These are phyloP conservation scores for Ustilago tritici DNA, from an alignment of 1,284 basidiomycete species.

Conservation along the genomic window DNA sequence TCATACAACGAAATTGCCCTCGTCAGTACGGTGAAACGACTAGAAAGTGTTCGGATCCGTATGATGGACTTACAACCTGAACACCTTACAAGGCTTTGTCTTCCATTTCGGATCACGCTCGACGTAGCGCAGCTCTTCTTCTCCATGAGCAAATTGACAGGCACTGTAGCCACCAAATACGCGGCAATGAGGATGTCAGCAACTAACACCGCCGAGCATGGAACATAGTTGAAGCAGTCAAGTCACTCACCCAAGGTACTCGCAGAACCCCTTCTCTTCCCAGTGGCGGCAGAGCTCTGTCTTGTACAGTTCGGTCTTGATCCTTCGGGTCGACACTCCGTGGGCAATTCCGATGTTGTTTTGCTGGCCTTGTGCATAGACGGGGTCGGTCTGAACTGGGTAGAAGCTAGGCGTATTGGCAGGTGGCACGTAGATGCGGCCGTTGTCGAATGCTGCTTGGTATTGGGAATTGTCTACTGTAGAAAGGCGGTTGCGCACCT, in stretches of 20 bases:
- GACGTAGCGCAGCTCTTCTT: conserved; percentile 84
- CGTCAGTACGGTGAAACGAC: too few relatives aligned
- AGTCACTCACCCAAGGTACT: conserved; percentile 74
- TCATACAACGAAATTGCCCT: not conserved
- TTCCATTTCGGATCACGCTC: conserved; percentile 91
- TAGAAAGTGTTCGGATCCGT: not conserved
- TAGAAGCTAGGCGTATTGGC: not conserved
- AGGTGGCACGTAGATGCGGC: not conserved
- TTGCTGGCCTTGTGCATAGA: not conserved
- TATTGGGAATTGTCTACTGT: not conserved
- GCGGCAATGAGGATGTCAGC: not conserved
- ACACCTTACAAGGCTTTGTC: conserved; percentile 90
- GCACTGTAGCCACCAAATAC: conserved; percentile 13
- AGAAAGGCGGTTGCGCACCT: not conserved
- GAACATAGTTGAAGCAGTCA: not conserved
- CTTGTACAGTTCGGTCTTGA: conserved; percentile 88
- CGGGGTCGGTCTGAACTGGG: not conserved
- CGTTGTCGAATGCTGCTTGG: not conserved
- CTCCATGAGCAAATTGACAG: conserved; percentile 76
- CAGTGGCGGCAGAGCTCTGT: conserved; percentile 90
- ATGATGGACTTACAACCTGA: conserved; percentile 71
- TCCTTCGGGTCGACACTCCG: conserved; percentile 77
- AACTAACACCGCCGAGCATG: not conserved
- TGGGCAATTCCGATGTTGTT: not conserved
- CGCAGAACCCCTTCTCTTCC: conserved; percentile 90